A percentile compares a stretch with the other conserved stretches of the same genome.
These are phyloP conservation scores for Solanum habrochaites DNA, from an alignment of 257 asterid genomes.

Conservation along the genomic window DNA sequence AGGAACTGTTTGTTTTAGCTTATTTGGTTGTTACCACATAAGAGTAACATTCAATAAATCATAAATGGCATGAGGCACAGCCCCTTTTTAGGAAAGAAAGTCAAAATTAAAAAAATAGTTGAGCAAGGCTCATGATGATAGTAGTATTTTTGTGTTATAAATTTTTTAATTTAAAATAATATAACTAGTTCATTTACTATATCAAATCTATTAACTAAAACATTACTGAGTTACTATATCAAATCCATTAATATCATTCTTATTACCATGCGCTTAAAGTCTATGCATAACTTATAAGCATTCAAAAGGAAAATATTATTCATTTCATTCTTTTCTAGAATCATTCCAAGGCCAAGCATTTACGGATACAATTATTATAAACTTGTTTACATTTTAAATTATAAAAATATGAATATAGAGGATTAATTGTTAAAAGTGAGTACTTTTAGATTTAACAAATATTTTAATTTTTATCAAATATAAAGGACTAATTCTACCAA, in stretches of 20 bases:
- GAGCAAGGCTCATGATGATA: too few relatives aligned
- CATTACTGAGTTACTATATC: too few relatives aligned
- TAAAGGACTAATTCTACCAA: background rate
- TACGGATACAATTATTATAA: background rate
- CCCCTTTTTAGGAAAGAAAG: background rate
- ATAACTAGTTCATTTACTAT: background rate
- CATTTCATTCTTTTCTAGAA: background rate
- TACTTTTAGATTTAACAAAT: background rate
- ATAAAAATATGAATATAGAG: background rate
- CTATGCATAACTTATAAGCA: background rate
- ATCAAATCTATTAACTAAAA: background rate
- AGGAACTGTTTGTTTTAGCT: too few relatives aligned
- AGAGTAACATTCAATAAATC: background rate
- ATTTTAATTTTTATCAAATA: background rate
- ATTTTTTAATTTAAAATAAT: too few relatives aligned
- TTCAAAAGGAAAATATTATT: too few relatives aligned
- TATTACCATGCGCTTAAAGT: background rate
- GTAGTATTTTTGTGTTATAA: too few relatives aligned
- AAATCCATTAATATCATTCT: background rate
- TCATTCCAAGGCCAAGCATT: background rate
- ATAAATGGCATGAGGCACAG: background rate
- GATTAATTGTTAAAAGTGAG: background rate
- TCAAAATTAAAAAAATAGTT: background rate
- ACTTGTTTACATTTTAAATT: background rate
- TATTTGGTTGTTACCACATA: background rate